Percentiles rank a stretch among this genome's conserved stretches.
Evolutionary conservation across 768 basidiomycete species (phyloP).

Genomic region (Daedaleopsis sinensis): DNA sequence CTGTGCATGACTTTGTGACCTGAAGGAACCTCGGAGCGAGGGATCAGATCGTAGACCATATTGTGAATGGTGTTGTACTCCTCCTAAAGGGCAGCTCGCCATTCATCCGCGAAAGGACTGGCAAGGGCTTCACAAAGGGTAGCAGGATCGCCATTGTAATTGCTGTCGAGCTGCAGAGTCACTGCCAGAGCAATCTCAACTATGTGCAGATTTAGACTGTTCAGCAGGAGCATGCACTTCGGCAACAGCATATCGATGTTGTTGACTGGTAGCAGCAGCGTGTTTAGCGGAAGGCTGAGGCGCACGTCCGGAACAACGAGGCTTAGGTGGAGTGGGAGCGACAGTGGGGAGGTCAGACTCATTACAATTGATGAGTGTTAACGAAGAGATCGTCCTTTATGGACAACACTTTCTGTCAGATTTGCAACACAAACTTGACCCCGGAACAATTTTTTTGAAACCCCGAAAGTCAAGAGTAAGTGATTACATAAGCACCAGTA

Average conservation of each 20-base stretch:
- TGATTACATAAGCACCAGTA: too few species aligned
- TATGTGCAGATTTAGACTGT: neutral
- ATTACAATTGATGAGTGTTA: too few species aligned
- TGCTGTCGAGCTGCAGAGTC: conserved; percentile 18
- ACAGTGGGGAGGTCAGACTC: neutral
- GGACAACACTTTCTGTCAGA: too few species aligned
- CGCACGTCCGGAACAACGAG: neutral
- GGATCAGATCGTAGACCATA: conserved; percentile 25
- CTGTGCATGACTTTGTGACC: conserved; percentile 10
- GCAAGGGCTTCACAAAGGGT: conserved; percentile 26
- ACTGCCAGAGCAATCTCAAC: conserved; percentile 19
- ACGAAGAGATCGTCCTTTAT: too few species aligned
- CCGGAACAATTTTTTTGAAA: too few species aligned
- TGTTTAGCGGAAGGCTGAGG: neutral
- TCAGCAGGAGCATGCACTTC: conserved; percentile 9
- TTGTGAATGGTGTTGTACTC: conserved; percentile 24
- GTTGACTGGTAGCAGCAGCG: neutral
- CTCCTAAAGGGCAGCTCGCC: conserved; percentile 26
- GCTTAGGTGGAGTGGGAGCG: neutral
- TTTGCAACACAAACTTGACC: too few species aligned
- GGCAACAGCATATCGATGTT: conserved; percentile 5
- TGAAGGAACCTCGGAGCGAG: conserved; percentile 21
- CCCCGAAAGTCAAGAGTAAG: too few species aligned
- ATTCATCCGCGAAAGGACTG: conserved; percentile 19
- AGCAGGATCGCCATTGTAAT: conserved; percentile 20